A percentile compares a stretch with the other conserved stretches of the same genome.
Evolutionary conservation across 1,284 basidiomycete genomes (phyloP).

Genomic region (Ustilago tritici): DNA sequence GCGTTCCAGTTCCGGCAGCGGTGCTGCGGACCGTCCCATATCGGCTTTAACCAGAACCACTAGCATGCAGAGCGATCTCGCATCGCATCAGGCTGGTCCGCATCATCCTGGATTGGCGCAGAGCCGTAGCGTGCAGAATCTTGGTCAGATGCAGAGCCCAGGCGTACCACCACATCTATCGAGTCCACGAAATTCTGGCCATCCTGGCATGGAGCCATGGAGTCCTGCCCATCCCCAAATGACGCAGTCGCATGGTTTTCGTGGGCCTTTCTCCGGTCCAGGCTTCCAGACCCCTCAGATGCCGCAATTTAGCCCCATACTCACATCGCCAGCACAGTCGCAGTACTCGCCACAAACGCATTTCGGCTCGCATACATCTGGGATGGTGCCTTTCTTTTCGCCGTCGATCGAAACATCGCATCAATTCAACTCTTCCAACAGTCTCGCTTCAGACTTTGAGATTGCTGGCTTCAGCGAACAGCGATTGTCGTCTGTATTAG

Average conservation of each 20-base stretch:
- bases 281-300: conserved; percentile 49
- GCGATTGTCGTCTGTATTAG: conserved; percentile 55
- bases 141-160: conserved; percentile 37
- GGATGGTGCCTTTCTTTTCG: conserved; percentile 44
- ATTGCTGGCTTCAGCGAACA: conserved; percentile 55
- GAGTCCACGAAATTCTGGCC: conserved; percentile 31
- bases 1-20: conserved; percentile 41
- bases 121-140: conserved; percentile 44
- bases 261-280: conserved; percentile 34
- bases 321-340: conserved; percentile 48
- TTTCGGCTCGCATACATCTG: conserved; percentile 33
- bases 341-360: conserved; percentile 51
- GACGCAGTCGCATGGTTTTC: conserved; percentile 26
- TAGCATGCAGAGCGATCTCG: conserved; percentile 48
- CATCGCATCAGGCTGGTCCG: conserved; percentile 17
- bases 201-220: conserved; percentile 35
- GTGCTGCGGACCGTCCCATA: conserved; percentile 23
- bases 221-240: conserved; percentile 40
- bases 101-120: conserved; percentile 35
- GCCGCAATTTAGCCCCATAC: conserved; percentile 45
- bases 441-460: conserved; percentile 35
- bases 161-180: conserved; percentile 28
- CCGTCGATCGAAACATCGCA: conserved; percentile 36
- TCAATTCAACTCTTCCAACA: conserved; percentile 26
- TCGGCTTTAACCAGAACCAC: conserved; percentile 41